These are phyloP conservation scores for Jaenimonas drosophilae DNA, from an alignment of 208 protist genomes.

Conservation along the genomic window DNA sequence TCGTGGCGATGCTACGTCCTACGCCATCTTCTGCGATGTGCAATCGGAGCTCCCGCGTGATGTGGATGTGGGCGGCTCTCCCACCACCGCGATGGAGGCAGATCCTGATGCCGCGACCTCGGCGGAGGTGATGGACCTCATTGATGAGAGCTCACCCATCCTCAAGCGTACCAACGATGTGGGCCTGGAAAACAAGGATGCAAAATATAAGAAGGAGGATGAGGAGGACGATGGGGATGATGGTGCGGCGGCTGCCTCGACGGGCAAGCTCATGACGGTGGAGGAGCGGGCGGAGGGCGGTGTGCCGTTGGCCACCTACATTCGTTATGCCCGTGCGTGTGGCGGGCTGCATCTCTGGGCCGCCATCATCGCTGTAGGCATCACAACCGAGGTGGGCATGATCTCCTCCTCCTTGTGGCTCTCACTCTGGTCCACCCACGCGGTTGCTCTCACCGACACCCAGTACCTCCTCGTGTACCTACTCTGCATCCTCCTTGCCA, in stretches of 20 bases:
- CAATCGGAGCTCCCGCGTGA: neutral
- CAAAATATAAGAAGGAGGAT: neutral
- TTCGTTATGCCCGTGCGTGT: slow-evolving; percentile 34
- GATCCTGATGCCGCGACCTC: neutral
- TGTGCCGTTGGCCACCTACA: slow-evolving; percentile 48
- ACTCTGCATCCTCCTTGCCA: slow-evolving; percentile 15
- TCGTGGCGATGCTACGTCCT: slow-evolving; percentile 21
- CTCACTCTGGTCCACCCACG: slow-evolving; percentile 41
- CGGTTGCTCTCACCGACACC: slow-evolving; percentile 3
- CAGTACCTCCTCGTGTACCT: slow-evolving; percentile 40
- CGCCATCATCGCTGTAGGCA: slow-evolving; percentile 42
- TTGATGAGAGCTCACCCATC: neutral
- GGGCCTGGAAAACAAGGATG: slow-evolving; percentile 4
- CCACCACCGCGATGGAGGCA: neutral
- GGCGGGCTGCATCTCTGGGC: slow-evolving; percentile 27
- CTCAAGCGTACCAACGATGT: neutral
- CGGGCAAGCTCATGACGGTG: slow-evolving; percentile 27
- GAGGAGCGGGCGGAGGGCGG: slow-evolving; percentile 51
- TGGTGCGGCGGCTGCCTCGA: neutral
- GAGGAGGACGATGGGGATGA: neutral
- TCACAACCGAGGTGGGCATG: slow-evolving; percentile 38
- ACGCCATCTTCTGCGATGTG: slow-evolving; percentile 14
- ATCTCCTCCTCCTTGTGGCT: slow-evolving; percentile 51
- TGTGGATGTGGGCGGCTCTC: neutral
- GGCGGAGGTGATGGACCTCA: slow-evolving; percentile 1